Evolutionary conservation across 140 eudicot species (phyloP).

Genomic region (Flaveria floridana): DNA sequence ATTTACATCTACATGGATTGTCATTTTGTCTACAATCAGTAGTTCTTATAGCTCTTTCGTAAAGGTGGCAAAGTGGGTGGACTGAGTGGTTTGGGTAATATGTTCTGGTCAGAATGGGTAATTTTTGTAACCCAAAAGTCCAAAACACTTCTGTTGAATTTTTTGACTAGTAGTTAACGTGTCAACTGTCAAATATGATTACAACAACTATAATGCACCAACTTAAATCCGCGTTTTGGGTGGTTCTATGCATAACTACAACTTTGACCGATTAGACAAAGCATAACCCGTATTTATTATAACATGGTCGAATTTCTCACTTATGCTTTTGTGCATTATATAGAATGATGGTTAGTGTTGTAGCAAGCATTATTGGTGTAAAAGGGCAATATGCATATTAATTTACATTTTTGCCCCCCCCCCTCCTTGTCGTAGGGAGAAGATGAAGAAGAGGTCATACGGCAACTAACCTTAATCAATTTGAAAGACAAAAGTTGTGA

Average conservation of each 20-base stretch:
- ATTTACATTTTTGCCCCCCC: conserved; percentile 6
- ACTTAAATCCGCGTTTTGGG: background rate
- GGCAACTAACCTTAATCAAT: conserved; percentile 52
- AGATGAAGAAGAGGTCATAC: conserved; percentile 57
- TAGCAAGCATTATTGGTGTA: background rate
- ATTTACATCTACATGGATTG: background rate
- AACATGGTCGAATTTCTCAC: background rate
- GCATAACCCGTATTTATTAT: background rate
- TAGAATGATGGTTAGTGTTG: background rate
- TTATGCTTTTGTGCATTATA: background rate
- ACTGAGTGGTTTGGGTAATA: background rate
- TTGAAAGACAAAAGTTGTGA: conserved; percentile 76
- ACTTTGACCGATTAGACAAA: background rate
- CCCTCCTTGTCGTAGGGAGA: conserved; percentile 36
- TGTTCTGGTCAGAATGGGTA: background rate
- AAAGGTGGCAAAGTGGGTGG: background rate
- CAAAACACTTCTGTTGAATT: background rate
- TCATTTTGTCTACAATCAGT: background rate
- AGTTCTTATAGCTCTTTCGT: background rate
- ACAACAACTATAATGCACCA: background rate
- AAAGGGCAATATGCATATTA: background rate
- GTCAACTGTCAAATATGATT: background rate
- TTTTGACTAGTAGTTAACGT: background rate
- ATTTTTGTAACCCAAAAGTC: background rate
- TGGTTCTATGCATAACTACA: background rate